phyloP scores from a whole-genome alignment of 805 yeast genomes.

The Zygotorulaspora sp. region DNA sequence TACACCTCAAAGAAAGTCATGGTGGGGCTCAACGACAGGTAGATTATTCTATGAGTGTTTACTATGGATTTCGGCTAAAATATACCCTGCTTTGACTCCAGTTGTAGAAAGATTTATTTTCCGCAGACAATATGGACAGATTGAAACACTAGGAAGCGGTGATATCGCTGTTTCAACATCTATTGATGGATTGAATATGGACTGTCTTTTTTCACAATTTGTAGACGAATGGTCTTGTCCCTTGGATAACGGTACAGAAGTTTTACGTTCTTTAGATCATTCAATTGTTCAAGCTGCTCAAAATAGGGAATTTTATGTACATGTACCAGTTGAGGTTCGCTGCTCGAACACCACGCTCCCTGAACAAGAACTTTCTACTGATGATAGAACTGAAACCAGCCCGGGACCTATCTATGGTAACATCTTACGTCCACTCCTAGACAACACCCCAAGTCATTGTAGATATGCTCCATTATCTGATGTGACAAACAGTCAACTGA shows the following conservation, averaged over 20 bases:
- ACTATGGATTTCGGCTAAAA: slow-evolving; percentile 70
- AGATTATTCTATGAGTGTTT: slow-evolving; percentile 74
- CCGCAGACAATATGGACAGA: slow-evolving; percentile 72
- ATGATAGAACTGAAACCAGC: slow-evolving; percentile 46
- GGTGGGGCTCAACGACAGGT: slow-evolving; percentile 82
- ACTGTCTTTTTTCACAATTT: slow-evolving; percentile 88
- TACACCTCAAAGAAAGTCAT: slow-evolving; percentile 62
- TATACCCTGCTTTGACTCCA: slow-evolving; percentile 77
- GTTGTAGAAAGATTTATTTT: slow-evolving; percentile 80
- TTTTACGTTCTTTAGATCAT: slow-evolving; percentile 57
- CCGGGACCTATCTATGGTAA: slow-evolving; percentile 86
- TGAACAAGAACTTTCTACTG: slow-evolving; percentile 43
- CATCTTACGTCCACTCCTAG: slow-evolving; percentile 72
- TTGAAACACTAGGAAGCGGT: slow-evolving; percentile 58
- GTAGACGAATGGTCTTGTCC: slow-evolving; percentile 99
- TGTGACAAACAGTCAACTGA: slow-evolving; percentile 66
- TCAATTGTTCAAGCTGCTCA: slow-evolving; percentile 58
- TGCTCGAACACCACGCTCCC: slow-evolving; percentile 76
- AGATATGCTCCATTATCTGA: slow-evolving; percentile 47
- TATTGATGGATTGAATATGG: slow-evolving; percentile 89
- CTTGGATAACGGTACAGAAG: slow-evolving; percentile 66
- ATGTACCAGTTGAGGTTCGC: slow-evolving; percentile 93
- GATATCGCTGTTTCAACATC: slow-evolving; percentile 70
- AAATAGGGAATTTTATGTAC: slow-evolving; percentile 69
- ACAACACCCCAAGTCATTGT: slow-evolving; percentile 62